These are phyloP conservation scores for Arthroderma sp. DNA, from an alignment of 2,329 filamentous ascomycete species.

Conservation along the genomic window DNA sequence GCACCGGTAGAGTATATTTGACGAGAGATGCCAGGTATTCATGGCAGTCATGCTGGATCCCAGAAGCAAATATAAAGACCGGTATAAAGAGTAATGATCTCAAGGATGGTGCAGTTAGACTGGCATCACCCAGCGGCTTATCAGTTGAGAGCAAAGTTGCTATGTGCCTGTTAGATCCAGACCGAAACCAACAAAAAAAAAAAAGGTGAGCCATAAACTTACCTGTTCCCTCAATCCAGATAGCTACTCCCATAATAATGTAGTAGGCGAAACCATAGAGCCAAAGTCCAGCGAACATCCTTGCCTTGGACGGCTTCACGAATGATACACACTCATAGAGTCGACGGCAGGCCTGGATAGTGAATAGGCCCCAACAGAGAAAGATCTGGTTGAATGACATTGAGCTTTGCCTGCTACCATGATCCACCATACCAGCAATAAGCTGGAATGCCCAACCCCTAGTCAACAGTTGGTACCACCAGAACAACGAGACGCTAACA, in stretches of 20 bases:
- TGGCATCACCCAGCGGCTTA: slow-evolving; percentile 21
- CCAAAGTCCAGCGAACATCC: slow-evolving; percentile 83
- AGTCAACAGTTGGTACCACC: slow-evolving; percentile 52
- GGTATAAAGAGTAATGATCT: slow-evolving; percentile 47
- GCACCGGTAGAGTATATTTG: slow-evolving; percentile 70
- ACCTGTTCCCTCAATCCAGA: slow-evolving; percentile 79
- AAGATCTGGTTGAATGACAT: slow-evolving; percentile 52
- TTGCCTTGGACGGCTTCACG: slow-evolving; percentile 54
- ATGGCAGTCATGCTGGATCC: slow-evolving; percentile 64
- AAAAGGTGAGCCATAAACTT: slow-evolving; percentile 22
- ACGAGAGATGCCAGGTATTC: slow-evolving; percentile 55
- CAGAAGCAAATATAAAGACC: slow-evolving; percentile 57
- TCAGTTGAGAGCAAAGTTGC: slow-evolving; percentile 10
- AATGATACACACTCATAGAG: slow-evolving; percentile 62
- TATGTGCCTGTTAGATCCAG: slow-evolving; percentile 1
- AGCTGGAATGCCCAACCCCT: slow-evolving; percentile 43
- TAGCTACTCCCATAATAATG: slow-evolving; percentile 54
- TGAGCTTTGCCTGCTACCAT: slow-evolving; percentile 27
- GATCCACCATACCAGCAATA: slow-evolving; percentile 35
- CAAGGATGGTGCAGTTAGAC: slow-evolving; percentile 32
- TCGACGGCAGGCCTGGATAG: slow-evolving; percentile 61
- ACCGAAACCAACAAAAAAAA: not conserved
- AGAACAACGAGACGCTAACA: slow-evolving; percentile 57
- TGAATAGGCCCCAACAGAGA: slow-evolving; percentile 60
- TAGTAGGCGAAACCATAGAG: slow-evolving; percentile 69